Evolutionary conservation across 768 basidiomycete genomes (phyloP).

Genomic region (Mycena metata): DNA sequence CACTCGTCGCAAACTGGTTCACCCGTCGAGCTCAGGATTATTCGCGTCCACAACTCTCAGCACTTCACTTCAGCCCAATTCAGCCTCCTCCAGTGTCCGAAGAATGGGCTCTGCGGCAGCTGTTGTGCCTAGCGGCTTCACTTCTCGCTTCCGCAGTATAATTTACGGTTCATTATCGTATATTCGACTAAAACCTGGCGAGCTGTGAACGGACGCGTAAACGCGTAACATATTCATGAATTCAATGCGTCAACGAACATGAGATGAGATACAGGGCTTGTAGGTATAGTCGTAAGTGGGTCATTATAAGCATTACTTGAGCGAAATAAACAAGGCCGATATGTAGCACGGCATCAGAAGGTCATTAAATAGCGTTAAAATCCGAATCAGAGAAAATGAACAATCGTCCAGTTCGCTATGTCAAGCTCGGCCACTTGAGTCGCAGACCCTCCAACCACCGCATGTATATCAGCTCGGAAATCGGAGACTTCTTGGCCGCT

Average conservation of each 20-base stretch:
- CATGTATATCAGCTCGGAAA: conserved; percentile 96
- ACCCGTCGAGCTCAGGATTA: neutral
- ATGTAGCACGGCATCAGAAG: conserved; percentile 1
- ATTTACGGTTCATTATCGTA: neutral
- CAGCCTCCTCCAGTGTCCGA: conserved; percentile 2
- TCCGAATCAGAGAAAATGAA: conserved; percentile 13
- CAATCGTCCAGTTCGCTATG: conserved; percentile 42
- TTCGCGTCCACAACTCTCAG: neutral
- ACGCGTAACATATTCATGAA: conserved; percentile 11
- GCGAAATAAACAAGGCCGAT: conserved; percentile 24
- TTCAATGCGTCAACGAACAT: conserved; percentile 25
- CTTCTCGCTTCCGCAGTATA: neutral
- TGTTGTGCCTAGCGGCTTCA: conserved; percentile 12
- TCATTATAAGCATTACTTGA: conserved; percentile 31
- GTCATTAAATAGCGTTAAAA: conserved; percentile 27
- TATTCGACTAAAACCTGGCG: no score
- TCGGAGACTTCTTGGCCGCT: conserved; percentile 81
- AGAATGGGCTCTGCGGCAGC: neutral
- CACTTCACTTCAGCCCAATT: neutral
- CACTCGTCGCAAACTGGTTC: neutral
- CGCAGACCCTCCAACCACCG: conserved; percentile 95
- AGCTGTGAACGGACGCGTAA: no score
- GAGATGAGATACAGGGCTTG: conserved; percentile 15
- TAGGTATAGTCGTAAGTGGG: conserved; percentile 32
- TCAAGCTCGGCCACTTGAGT: conserved; percentile 89